phyloP scores from a whole-genome alignment of 306 rosid species.

The Fagus crenata region DNA sequence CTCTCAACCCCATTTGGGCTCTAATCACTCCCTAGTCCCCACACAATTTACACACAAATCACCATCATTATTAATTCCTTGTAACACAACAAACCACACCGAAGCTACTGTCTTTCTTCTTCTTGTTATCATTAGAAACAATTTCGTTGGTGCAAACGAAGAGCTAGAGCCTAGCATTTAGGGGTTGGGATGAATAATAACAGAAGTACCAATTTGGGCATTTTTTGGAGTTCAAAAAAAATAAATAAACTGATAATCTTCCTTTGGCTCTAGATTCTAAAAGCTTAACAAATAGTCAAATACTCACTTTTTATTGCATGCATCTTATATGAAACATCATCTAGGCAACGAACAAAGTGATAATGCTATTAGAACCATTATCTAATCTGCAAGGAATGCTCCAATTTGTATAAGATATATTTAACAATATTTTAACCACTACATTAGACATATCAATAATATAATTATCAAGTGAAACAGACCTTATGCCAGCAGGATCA shows the following conservation, averaged over 20 bases:
- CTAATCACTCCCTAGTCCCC: no score
- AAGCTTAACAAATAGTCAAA: not conserved
- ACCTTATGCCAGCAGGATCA: slow-evolving; percentile 56
- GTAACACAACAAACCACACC: no score
- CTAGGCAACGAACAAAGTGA: not conserved
- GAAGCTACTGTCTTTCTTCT: no score
- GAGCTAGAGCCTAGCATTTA: no score
- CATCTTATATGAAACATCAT: not conserved
- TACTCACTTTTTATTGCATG: not conserved
- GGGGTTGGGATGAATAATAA: no score
- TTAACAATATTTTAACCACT: slow-evolving; percentile 8
- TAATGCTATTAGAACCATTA: not conserved
- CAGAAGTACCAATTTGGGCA: no score
- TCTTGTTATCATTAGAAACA: no score
- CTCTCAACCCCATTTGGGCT: no score
- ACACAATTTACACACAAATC: no score
- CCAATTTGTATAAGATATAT: not conserved
- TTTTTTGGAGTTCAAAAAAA: no score
- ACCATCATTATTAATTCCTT: no score
- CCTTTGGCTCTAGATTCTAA: not conserved
- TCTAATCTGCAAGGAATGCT: not conserved
- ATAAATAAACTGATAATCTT: not conserved
- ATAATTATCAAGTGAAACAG: slow-evolving; percentile 13
- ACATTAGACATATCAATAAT: slow-evolving; percentile 14
- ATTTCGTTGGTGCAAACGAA: no score